Base-by-base conservation (phyloP, 176 grass and related monocot species). In the Metroxylon sagu region DNA sequence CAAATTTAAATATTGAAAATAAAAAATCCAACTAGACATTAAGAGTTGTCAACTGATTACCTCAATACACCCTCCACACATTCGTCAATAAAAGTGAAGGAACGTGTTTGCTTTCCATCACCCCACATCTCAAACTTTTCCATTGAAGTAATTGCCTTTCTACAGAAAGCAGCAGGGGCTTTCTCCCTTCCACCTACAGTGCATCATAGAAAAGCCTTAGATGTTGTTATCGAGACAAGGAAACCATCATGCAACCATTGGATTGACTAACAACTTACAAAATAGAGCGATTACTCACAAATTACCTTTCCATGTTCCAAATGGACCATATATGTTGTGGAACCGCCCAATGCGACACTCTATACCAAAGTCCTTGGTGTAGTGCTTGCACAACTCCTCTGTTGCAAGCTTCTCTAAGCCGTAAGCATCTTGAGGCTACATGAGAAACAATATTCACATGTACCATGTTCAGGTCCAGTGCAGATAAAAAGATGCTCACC, bases 51-150 rank as follows among this genome's bases (percentile, higher is more conserved):
- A 43, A 43, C 35, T 43, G 35, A 43, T 43, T 62, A 62, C 60
- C 60, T 62, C 26, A 62, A 48, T 19, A 62, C 60, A 62, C 60
- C 60, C 48, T 62, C 60, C 16, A 62, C 60, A 0, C 60, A 62
- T 62, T 62, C 60, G 19, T 62, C 60, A 15, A 62, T 62, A 35
- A 62, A 62, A 18, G 60, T 62, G 60, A 62, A 62, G 28, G 60
- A 62, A 48, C 60, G 29, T n/a, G 60, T 62, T 48, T 62, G 60
- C 60, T 43, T 19, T 19, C 60, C 60, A 62, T 62, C 60, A 62
- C 60, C 60, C 60, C 60, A 62, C 60, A 62, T 62, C 60, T 62
- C 60, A 48, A 62, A 62, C 15, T 35, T 62, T 21, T 62, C 60
- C 23, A 29, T 15, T 4, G 30, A 62, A 19, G 60, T 62, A 18